Evolutionary conservation across 176 grass and related monocot genomes (phyloP).

Genomic region (Alopecurus myosuroides): DNA sequence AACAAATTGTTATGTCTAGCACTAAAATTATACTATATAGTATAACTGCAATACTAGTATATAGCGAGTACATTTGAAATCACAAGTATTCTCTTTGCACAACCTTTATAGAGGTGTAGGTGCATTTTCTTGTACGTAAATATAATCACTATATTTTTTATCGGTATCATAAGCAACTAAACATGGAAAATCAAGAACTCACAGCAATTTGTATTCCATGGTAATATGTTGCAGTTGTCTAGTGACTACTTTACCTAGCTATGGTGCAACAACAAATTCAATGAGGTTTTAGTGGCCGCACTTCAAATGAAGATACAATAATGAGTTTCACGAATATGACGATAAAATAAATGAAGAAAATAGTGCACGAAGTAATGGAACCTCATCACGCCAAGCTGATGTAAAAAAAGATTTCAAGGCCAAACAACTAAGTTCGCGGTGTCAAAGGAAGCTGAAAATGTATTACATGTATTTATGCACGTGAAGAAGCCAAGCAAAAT

Average conservation of each 20-base stretch:
- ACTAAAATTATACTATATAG: background rate
- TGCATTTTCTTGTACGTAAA: background rate
- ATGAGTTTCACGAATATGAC: slow-evolving; percentile 73
- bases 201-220: too few species aligned
- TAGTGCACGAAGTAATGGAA: slow-evolving; percentile 64
- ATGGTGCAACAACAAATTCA: slow-evolving; percentile 55
- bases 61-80: too few species aligned
- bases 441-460: too few species aligned
- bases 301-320: slow-evolving; percentile 67
- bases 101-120: background rate
- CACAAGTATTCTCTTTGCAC: background rate
- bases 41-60: too few species aligned
- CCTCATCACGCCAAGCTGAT: slow-evolving; percentile 65
- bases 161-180: too few species aligned
- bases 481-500: slow-evolving; percentile 78
- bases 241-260: background rate
- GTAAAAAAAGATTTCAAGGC: too few species aligned
- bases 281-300: slow-evolving; percentile 24
- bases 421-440: too few species aligned
- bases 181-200: too few species aligned
- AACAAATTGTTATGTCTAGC: too few species aligned
- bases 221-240: background rate
- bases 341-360: slow-evolving; percentile 64
- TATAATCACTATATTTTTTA: too few species aligned
- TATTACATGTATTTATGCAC: too few species aligned